These are phyloP conservation scores for Lyophyllum semitale DNA, from an alignment of 768 basidiomycete species.

Conservation along the genomic window DNA sequence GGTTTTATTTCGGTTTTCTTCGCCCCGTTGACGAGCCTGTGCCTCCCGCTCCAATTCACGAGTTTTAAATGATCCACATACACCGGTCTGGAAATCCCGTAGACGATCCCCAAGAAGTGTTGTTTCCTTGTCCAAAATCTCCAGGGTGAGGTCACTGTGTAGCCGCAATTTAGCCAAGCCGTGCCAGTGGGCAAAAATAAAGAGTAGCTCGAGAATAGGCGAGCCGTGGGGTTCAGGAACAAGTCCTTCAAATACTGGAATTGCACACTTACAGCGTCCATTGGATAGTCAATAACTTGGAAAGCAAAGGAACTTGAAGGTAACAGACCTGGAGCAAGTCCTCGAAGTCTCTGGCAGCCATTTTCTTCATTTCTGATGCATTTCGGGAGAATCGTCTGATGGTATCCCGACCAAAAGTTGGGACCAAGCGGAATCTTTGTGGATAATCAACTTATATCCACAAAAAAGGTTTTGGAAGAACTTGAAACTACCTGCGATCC, in stretches of 20 bases:
- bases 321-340: conserved; percentile 30
- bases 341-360: conserved; percentile 29
- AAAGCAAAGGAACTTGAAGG: not conserved
- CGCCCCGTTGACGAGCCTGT: not conserved
- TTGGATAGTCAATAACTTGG: not conserved
- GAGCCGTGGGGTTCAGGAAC: conserved; percentile 15
- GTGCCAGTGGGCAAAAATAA: conserved; percentile 29
- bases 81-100: conserved; percentile 20
- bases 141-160: conserved; percentile 5
- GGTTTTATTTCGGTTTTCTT: not conserved
- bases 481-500: not conserved
- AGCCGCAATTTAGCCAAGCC: conserved; percentile 20
- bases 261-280: conserved; percentile 2
- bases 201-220: conserved; percentile 25
- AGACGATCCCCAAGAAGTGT: conserved; percentile 19
- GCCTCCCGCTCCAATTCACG: not conserved
- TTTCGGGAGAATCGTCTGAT: conserved; percentile 27
- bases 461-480: not conserved
- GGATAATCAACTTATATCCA: not conserved
- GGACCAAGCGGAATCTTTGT: not conserved
- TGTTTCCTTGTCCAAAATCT: conserved; percentile 18
- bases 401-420: conserved; percentile 14
- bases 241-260: conserved; percentile 10
- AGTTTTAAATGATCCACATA: not conserved
- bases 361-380: conserved; percentile 22